A percentile compares a stretch with the other conserved stretches of the same genome.
phyloP scores from a whole-genome alignment of 2,329 filamentous ascomycete species.

The Alternaria viburni region DNA sequence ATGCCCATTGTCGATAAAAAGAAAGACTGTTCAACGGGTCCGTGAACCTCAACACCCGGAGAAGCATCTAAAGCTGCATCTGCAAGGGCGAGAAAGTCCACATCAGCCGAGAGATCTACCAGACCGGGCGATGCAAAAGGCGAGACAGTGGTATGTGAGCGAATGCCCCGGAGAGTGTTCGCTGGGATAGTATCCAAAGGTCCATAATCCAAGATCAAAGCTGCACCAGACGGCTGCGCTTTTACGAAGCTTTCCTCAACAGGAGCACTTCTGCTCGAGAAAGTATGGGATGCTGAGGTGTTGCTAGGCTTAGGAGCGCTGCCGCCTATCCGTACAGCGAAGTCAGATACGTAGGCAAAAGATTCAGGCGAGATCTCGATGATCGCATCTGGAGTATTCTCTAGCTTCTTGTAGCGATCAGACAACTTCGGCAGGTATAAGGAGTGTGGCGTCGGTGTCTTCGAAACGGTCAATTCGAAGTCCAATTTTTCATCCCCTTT shows the following conservation, averaged over 20 bases:
- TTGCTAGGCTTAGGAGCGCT: slow-evolving; percentile 31
- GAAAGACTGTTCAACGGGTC: slow-evolving; percentile 82
- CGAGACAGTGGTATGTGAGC: slow-evolving; percentile 74
- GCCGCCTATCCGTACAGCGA: slow-evolving; percentile 85
- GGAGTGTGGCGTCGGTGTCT: slow-evolving; percentile 78
- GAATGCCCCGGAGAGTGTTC: slow-evolving; percentile 90
- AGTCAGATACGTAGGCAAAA: slow-evolving; percentile 77
- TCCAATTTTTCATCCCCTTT: slow-evolving; percentile 63
- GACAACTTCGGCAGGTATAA: slow-evolving; percentile 85
- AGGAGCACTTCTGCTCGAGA: slow-evolving; percentile 17
- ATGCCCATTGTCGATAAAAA: slow-evolving; percentile 87
- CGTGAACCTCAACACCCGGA: slow-evolving; percentile 86
- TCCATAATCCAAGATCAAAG: slow-evolving; percentile 95
- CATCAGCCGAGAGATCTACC: slow-evolving; percentile 89
- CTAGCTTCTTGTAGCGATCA: slow-evolving; percentile 77
- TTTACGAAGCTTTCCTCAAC: slow-evolving; percentile 56
- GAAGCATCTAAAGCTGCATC: slow-evolving; percentile 80
- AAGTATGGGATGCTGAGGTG: slow-evolving; percentile 51
- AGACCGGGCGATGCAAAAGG: slow-evolving; percentile 81
- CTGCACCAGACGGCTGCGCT: slow-evolving; percentile 74
- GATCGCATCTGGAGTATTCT: slow-evolving; percentile 69
- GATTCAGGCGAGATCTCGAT: slow-evolving; percentile 93
- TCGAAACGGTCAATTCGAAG: slow-evolving; percentile 84
- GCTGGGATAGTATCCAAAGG: slow-evolving; percentile 77
- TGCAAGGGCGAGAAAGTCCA: slow-evolving; percentile 87